phyloP scores from a whole-genome alignment of 768 basidiomycete genomes.

The Boletus barrowsii region DNA sequence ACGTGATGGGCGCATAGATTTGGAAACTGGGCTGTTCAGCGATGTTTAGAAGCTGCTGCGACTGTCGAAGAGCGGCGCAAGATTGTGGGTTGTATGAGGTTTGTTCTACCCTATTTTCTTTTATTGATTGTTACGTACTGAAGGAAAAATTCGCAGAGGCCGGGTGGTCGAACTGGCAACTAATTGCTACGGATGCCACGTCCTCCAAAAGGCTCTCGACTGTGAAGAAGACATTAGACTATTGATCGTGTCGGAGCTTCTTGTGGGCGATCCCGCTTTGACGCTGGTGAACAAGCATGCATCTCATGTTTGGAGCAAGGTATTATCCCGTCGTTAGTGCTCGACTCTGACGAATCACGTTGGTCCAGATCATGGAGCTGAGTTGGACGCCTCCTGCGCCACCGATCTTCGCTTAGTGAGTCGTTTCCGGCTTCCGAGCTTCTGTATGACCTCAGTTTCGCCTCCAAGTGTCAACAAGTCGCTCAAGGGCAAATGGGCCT shows the following conservation, averaged over 20 bases:
- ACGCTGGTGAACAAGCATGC: conserved; percentile 90
- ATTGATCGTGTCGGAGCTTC: conserved; percentile 79
- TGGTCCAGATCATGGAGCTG: conserved; percentile 77
- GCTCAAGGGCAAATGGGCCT: conserved; percentile 84
- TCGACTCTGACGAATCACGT: conserved; percentile 5
- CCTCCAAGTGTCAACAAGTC: conserved; percentile 75
- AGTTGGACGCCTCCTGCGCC: conserved; percentile 85
- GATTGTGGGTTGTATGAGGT: conserved; percentile 88
- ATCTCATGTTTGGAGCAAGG: conserved; percentile 92
- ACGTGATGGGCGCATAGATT: conserved; percentile 48
- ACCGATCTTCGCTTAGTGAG: conserved; percentile 84
- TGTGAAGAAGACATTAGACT: conserved; percentile 86
- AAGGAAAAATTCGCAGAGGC: conserved; percentile 43
- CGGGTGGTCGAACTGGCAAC: conserved; percentile 84
- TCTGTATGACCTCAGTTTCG: conserved; percentile 1
- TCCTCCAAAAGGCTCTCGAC: conserved; percentile 85
- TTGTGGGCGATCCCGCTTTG: conserved; percentile 80
- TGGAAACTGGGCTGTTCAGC: conserved; percentile 89
- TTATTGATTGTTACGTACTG: conserved; percentile 6
- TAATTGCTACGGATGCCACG: conserved; percentile 88
- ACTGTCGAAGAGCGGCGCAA: conserved; percentile 72
- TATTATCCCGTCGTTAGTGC: conserved; percentile 22
- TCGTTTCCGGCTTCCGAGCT: not conserved
- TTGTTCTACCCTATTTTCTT: conserved; percentile 9
- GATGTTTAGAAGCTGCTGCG: conserved; percentile 79